Evolutionary conservation across 2,329 filamentous ascomycete genomes (phyloP).

Genomic region (Phyllosticta citribraziliensis): DNA sequence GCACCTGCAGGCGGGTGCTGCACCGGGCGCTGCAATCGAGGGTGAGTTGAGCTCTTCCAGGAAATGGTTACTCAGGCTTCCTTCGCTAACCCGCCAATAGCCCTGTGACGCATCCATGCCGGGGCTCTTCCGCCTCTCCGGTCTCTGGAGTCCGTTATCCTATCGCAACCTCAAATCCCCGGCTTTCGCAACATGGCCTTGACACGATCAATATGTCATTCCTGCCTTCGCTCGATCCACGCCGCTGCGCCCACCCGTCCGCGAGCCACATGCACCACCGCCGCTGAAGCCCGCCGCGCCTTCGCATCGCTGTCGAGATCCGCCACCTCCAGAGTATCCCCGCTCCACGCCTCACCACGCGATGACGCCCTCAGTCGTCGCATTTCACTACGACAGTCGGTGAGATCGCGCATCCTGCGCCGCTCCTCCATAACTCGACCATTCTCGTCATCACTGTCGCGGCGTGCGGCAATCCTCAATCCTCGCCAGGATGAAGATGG

Average conservation of each 20-base stretch:
- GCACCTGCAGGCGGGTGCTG: background rate
- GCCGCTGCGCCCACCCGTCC: constrained; percentile 1
- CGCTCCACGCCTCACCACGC: background rate
- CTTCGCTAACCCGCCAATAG: background rate
- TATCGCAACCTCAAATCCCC: background rate
- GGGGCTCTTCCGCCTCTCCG: background rate
- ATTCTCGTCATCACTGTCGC: constrained; percentile 1
- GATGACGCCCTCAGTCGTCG: background rate
- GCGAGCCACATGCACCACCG: background rate
- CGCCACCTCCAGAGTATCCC: background rate
- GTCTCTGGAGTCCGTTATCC: background rate
- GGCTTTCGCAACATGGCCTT: constrained; percentile 13
- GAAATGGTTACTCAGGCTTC: background rate
- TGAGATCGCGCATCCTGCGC: background rate
- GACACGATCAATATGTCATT: constrained; percentile 20
- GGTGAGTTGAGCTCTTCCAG: background rate
- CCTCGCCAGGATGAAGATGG: constrained; percentile 74
- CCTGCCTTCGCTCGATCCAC: constrained; percentile 19
- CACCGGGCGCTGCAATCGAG: background rate
- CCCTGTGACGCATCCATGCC: background rate
- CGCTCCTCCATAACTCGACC: background rate
- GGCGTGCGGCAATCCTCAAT: constrained; percentile 45
- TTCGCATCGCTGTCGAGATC: background rate
- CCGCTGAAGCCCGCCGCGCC: background rate
- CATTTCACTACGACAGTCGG: background rate